A percentile compares a stretch with the other conserved stretches of the same genome.
These are phyloP conservation scores for Fusarium goolgardi DNA, from an alignment of 2,329 filamentous ascomycete species.

Conservation along the genomic window DNA sequence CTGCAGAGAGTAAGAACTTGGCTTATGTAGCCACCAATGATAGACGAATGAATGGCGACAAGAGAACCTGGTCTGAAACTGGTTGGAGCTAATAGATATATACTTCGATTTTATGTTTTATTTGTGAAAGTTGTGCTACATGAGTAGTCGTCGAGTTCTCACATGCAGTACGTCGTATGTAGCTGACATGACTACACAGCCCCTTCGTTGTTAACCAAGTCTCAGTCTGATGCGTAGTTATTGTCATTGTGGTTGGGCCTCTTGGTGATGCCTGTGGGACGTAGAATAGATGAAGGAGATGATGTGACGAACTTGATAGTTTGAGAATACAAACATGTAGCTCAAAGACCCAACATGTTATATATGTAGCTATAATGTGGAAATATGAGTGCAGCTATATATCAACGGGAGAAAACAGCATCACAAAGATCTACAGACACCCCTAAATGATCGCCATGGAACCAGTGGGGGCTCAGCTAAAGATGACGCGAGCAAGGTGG, in stretches of 20 bases:
- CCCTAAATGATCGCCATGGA: not conserved
- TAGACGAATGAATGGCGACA: not conserved
- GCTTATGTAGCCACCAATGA: not conserved
- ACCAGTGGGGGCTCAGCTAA: constrained; percentile 21
- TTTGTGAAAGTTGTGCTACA: not conserved
- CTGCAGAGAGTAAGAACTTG: not conserved
- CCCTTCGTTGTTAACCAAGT: not conserved
- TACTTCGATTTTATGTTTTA: not conserved
- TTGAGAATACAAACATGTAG: not conserved
- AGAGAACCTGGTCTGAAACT: not conserved
- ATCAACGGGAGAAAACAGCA: not conserved
- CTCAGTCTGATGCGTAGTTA: not conserved
- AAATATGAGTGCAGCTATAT: not conserved
- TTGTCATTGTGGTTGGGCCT: not conserved
- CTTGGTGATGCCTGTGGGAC: not conserved
- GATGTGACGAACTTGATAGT: not conserved
- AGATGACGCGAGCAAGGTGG: constrained; percentile 10
- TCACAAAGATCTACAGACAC: not conserved
- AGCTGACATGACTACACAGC: constrained; percentile 7
- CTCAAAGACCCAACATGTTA: not conserved
- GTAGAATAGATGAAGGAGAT: not conserved
- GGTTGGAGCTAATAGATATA: not conserved
- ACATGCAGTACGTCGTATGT: not conserved
- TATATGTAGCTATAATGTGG: not conserved
- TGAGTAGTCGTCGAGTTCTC: not conserved